A percentile compares a stretch with the other conserved stretches of the same genome.
phyloP scores from a whole-genome alignment of 192 early-diverging fungal species.

The Dimargaris verticillata region DNA sequence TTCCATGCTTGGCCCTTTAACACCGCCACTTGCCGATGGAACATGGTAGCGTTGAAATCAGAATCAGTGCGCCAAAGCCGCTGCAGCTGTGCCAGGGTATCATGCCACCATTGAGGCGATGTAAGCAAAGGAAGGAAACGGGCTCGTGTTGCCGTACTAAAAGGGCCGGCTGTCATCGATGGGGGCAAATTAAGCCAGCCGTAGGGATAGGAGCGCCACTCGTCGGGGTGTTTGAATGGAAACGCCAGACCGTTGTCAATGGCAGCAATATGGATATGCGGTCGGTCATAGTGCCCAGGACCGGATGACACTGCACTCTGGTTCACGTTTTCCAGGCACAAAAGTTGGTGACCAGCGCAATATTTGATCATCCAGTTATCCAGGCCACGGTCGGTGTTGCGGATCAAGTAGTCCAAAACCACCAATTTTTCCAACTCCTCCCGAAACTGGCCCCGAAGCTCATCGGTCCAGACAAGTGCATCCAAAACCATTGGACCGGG shows the following conservation, averaged over 20 bases:
- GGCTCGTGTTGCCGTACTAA: constrained; percentile 49
- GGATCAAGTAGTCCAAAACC: constrained; percentile 76
- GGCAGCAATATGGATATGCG: constrained; percentile 61
- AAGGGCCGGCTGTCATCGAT: constrained; percentile 38
- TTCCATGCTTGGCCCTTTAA: constrained; percentile 79
- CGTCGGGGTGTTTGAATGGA: constrained; percentile 80
- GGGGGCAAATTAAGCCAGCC: constrained; percentile 70
- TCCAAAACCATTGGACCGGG: too few relatives aligned
- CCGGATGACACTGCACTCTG: too few relatives aligned
- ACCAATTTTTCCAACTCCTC: constrained; percentile 65
- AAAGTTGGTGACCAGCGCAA: constrained; percentile 15
- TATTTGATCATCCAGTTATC: constrained; percentile 83
- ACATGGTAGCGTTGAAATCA: constrained; percentile 70
- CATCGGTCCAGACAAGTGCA: not conserved
- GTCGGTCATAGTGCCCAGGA: not conserved
- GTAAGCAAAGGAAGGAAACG: constrained; percentile 51
- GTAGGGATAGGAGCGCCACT: constrained; percentile 77
- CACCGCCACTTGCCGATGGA: constrained; percentile 60
- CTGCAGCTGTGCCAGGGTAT: constrained; percentile 49
- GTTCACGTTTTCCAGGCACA: not conserved
- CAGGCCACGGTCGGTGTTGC: constrained; percentile 63
- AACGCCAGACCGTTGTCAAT: constrained; percentile 93
- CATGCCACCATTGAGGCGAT: constrained; percentile 60
- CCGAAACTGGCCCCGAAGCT: constrained; percentile 31
- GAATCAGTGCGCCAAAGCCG: constrained; percentile 49